These are phyloP conservation scores for Castanea sativa DNA, from an alignment of 306 rosid species.

Conservation along the genomic window DNA sequence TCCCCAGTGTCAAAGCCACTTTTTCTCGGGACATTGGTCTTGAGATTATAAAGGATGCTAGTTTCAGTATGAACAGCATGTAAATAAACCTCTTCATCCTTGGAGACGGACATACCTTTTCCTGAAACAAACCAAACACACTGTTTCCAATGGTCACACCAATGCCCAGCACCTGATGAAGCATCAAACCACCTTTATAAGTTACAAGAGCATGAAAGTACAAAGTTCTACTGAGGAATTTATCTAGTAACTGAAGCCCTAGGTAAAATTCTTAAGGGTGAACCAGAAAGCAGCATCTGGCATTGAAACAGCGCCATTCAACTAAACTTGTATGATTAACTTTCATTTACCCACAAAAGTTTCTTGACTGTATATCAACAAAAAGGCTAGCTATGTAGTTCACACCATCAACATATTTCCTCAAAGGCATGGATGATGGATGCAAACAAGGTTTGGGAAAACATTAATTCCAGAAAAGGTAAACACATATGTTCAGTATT, in stretches of 20 bases:
- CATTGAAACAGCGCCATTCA: not conserved
- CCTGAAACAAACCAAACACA: conserved; percentile 97
- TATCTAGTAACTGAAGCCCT: not conserved
- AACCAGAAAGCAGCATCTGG: not conserved
- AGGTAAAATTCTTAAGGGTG: not conserved
- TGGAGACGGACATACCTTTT: conserved; percentile 47
- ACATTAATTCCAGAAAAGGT: not conserved
- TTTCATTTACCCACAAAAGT: not conserved
- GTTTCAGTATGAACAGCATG: conserved; percentile 64
- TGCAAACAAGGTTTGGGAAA: not conserved
- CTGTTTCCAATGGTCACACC: conserved; percentile 99
- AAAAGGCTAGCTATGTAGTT: not conserved
- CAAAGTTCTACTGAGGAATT: not conserved
- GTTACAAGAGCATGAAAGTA: conserved; percentile 1
- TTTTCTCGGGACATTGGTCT: conserved; percentile 27
- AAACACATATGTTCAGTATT: not conserved
- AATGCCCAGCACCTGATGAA: conserved; percentile 56
- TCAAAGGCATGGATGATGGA: not conserved
- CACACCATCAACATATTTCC: not conserved
- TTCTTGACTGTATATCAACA: not conserved
- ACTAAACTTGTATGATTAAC: not conserved
- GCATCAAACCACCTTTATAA: conserved; percentile 28
- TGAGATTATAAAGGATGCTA: conserved; percentile 58
- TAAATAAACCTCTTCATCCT: conserved; percentile 55
- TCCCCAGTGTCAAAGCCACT: conserved; percentile 33